Base-by-base conservation (phyloP, 2,329 filamentous ascomycete genomes). In the Fusarium sp. region DNA sequence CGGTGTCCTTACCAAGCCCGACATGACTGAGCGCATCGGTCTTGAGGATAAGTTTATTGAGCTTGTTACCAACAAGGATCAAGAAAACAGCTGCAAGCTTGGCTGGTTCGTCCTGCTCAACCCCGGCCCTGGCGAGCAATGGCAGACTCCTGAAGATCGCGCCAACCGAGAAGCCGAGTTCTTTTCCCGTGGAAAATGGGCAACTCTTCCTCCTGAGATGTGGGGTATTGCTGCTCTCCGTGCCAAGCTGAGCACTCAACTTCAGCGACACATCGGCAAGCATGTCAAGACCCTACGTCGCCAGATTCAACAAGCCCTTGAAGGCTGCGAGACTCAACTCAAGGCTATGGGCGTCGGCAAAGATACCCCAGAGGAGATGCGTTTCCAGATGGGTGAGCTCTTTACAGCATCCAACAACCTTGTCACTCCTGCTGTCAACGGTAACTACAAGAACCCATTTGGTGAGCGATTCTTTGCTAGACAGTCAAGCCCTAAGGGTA, bases 371-470 rank as follows among this genome's bases (percentile, higher is more conserved):
- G 83, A 85, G 65, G 85, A 87, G 78, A 86, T 87, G 85, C 80
- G 84, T 16, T 81, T 85, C 63, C 83, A 87, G 74, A 85, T 87
- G 73, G 84, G 85, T 46, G 85, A 87, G 70, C 79, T 87, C 8
- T 87, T 86, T 64, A 85, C 84, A 0, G 79, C 81, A 1, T 86
- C 83, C 32, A 86, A 85, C 77, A 85, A 86, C 56, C 81, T 87
- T n/a, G 84, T 86, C 40, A 86, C 84, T 2, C 85, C 85, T 5
- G 84, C 85, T 42, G 83, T 86, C 27, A 84, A 86, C 56, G 85
- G 85, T 52, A 86, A 85, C 77, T 87, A 87, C 81, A 87, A 87
- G 79, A 86, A 86, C 63, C 85, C 85, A 0, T 84, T 85, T 18
- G 83, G 83, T 60, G 84, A 85, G 72, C 81, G 79, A 56, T 87